Conservation (phyloP, 495 filamentous ascomycete genomes). For the Trichoderma virens region DNA sequence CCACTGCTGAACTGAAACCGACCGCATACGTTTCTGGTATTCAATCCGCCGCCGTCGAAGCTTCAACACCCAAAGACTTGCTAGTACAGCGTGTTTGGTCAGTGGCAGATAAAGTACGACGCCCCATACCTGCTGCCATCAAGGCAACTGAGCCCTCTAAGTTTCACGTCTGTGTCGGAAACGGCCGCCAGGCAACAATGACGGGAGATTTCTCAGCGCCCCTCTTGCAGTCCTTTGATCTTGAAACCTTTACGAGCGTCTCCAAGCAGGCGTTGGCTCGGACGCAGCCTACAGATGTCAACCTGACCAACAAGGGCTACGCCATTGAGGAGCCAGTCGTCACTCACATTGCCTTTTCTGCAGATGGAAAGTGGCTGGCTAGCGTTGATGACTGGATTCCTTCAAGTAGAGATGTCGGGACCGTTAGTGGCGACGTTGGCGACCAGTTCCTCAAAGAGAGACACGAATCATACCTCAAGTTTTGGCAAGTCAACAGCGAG, state of each 20-base stretch:
- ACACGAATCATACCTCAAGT: conserved; percentile 75
- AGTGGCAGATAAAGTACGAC: conserved; percentile 22
- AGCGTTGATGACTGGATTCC: conserved; percentile 88
- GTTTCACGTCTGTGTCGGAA: conserved; percentile 39
- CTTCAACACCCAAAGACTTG: conserved; percentile 32
- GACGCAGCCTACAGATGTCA: conserved; percentile 76
- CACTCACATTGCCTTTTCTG: conserved; percentile 59
- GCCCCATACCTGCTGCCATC: conserved; percentile 26
- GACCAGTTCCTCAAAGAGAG: conserved; percentile 37
- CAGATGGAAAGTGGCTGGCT: conserved; percentile 83
- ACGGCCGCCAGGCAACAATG: conserved; percentile 34
- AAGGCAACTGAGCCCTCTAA: conserved; percentile 33
- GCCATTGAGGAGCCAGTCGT: conserved; percentile 67
- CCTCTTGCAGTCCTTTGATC: conserved; percentile 71
- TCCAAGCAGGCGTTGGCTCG: conserved; percentile 80
- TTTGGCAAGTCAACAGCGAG: conserved; percentile 72
- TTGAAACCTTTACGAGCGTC: conserved; percentile 61
- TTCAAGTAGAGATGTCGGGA: conserved; percentile 50
- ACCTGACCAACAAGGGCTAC: conserved; percentile 59
- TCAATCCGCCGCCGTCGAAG: conserved; percentile 49
- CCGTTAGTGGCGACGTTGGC: conserved; percentile 29
- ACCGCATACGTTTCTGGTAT: conserved; percentile 75
- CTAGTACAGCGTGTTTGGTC: conserved; percentile 33
- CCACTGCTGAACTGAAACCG: conserved; percentile 76
- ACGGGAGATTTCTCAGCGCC: conserved; percentile 34